Evolutionary conservation across 768 basidiomycete genomes (phyloP).

Genomic region (Suillus tomentosus): DNA sequence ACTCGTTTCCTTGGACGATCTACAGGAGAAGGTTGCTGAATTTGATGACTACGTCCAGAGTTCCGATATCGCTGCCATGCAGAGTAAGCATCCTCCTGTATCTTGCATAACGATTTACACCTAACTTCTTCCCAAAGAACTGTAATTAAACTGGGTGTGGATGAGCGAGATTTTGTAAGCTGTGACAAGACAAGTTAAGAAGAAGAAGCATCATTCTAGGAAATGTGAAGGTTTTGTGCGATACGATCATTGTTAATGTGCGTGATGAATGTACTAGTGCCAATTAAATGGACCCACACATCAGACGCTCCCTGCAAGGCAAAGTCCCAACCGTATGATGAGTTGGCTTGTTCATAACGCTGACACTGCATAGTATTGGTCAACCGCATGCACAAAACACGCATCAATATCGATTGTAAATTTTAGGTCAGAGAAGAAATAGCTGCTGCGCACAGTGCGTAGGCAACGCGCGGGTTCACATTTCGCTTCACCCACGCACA

Average conservation of each 20-base stretch:
- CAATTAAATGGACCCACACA: neutral
- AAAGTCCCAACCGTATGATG: neutral
- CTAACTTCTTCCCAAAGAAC: slow-evolving; percentile 18
- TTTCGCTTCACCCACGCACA: slow-evolving; percentile 3
- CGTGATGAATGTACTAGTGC: neutral
- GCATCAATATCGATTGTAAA: neutral
- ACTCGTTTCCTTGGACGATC: slow-evolving; percentile 87
- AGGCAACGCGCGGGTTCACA: slow-evolving; percentile 1
- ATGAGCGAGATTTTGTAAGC: slow-evolving; percentile 2
- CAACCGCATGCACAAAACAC: neutral
- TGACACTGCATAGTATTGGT: neutral
- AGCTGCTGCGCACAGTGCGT: neutral
- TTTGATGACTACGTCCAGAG: slow-evolving; percentile 91
- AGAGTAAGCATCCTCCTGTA: slow-evolving; percentile 53
- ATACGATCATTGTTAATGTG: neutral
- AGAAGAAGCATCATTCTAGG: neutral
- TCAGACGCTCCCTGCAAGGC: neutral
- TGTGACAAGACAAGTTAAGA: neutral
- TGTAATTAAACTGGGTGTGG: slow-evolving; percentile 11
- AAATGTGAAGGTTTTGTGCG: slow-evolving; percentile 6
- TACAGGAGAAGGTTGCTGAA: slow-evolving; percentile 88
- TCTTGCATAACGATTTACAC: neutral
- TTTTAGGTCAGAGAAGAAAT: neutral
- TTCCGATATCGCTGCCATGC: slow-evolving; percentile 91
- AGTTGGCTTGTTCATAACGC: neutral